A percentile compares a stretch with the other conserved stretches of the same genome.
Conservation (phyloP, 2,329 filamentous ascomycete species). For the Colletotrichum neosansevieriae region DNA sequence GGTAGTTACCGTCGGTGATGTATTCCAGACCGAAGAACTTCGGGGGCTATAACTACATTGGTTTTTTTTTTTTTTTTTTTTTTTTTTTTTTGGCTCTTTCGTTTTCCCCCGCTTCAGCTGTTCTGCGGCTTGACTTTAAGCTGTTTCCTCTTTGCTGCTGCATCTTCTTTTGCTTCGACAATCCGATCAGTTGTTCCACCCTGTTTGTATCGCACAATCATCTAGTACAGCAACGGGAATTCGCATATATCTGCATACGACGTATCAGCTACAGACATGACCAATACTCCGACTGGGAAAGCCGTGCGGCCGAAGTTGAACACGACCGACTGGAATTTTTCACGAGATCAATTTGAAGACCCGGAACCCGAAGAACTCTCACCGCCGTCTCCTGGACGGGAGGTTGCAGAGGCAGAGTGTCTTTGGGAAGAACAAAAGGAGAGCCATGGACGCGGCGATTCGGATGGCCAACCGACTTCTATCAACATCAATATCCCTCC, state of each 20-base stretch:
- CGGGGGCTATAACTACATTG: conserved; percentile 9
- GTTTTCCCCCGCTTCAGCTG: background rate
- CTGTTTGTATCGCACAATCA: conserved; percentile 29
- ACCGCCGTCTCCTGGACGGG: conserved; percentile 4
- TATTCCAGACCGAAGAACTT: background rate
- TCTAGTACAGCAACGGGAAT: background rate
- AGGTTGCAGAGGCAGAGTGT: background rate
- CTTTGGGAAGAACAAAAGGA: conserved; percentile 28
- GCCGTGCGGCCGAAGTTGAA: conserved; percentile 21
- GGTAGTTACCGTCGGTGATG: conserved; percentile 6
- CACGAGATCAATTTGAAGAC: background rate
- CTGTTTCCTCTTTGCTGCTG: background rate
- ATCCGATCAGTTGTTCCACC: conserved; percentile 8
- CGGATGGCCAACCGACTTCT: background rate
- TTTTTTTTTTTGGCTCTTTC: background rate
- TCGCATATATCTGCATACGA: conserved; percentile 23
- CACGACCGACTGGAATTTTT: conserved; percentile 19
- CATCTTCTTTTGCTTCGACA: background rate
- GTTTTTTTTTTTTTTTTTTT: too few relatives aligned
- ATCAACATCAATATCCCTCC: background rate
- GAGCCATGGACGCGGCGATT: background rate
- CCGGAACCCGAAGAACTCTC: conserved; percentile 18
- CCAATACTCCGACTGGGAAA: conserved; percentile 6
- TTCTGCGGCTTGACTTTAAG: background rate
- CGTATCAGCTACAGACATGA: conserved; percentile 25